These are phyloP conservation scores for Moniliella sp. DNA, from an alignment of 1,284 basidiomycete genomes.

Conservation along the genomic window DNA sequence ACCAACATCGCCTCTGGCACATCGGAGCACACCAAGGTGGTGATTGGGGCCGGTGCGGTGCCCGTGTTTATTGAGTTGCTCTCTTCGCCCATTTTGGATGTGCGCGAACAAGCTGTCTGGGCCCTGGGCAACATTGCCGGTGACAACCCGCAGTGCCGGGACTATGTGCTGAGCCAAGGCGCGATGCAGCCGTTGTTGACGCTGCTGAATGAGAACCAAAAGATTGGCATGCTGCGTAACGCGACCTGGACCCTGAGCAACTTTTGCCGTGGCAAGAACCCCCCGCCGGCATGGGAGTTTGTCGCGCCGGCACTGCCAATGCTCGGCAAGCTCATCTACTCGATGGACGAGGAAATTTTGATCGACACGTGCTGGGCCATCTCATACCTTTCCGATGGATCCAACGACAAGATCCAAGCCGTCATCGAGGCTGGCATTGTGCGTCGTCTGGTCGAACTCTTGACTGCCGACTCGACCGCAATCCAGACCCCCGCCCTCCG, in stretches of 20 bases:
- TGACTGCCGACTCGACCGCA: constrained; percentile 83
- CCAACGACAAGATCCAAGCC: constrained; percentile 97
- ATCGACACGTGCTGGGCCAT: constrained; percentile 99
- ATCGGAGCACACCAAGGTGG: constrained; percentile 91
- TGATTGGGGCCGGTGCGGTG: constrained; percentile 78
- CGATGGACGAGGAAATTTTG: constrained; percentile 90
- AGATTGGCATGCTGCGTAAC: constrained; percentile 86
- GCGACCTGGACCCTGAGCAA: constrained; percentile 95
- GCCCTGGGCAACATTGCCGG: constrained; percentile 87
- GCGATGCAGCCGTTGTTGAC: constrained; percentile 40
- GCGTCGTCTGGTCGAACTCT: constrained; percentile 80
- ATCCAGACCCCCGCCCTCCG: constrained; percentile 96
- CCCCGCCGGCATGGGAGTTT: constrained; percentile 40
- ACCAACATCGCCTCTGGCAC: constrained; percentile 99
- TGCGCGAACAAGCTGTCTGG: constrained; percentile 90
- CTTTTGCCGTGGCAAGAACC: constrained; percentile 86
- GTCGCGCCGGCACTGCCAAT: constrained; percentile 88
- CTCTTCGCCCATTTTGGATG: constrained; percentile 35
- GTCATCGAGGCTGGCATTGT: constrained; percentile 96
- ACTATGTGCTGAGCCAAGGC: constrained; percentile 47
- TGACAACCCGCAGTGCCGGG: constrained; percentile 76
- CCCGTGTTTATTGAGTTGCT: constrained; percentile 64
- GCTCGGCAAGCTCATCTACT: constrained; percentile 93
- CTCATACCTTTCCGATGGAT: constrained; percentile 94
- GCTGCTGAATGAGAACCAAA: constrained; percentile 47